Percentiles rank a stretch among this genome's conserved stretches.
These are phyloP conservation scores for Ceratonia siliqua DNA, from an alignment of 306 rosid species.

Conservation along the genomic window DNA sequence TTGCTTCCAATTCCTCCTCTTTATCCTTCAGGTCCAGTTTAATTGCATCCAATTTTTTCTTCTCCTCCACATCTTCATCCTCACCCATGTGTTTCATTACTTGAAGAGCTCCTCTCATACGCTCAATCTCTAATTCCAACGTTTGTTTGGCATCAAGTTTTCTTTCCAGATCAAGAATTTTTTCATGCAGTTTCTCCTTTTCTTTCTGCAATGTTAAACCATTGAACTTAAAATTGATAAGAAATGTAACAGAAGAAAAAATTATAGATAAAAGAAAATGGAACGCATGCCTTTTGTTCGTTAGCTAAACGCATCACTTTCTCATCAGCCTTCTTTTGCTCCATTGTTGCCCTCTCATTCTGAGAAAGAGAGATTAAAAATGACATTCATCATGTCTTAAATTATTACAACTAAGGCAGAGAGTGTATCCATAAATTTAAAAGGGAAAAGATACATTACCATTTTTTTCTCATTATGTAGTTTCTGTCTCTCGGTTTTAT, in stretches of 20 bases:
- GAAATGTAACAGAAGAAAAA: slow-evolving; percentile 8
- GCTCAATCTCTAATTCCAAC: slow-evolving; percentile 65
- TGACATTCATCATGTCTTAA: not conserved
- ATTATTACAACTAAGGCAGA: not conserved
- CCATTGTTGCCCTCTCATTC: slow-evolving; percentile 70
- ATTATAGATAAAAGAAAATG: not conserved
- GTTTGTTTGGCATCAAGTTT: slow-evolving; percentile 75
- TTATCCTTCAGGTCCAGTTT: slow-evolving; percentile 52
- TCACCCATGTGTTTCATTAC: slow-evolving; percentile 74
- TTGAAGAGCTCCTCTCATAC: slow-evolving; percentile 65
- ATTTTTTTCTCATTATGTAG: slow-evolving; percentile 49
- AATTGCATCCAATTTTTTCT: slow-evolving; percentile 55
- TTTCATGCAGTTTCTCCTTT: slow-evolving; percentile 57
- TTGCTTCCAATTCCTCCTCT: slow-evolving; percentile 53
- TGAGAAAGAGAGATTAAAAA: slow-evolving; percentile 24
- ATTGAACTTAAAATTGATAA: not conserved
- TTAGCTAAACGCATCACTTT: slow-evolving; percentile 58
- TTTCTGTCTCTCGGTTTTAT: slow-evolving; percentile 56
- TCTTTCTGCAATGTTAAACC: slow-evolving; percentile 51
- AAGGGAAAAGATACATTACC: slow-evolving; percentile 43
- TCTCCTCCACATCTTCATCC: slow-evolving; percentile 53
- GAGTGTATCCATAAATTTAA: not conserved
- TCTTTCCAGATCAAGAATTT: slow-evolving; percentile 61
- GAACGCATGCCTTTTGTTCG: slow-evolving; percentile 54
- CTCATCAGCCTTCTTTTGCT: slow-evolving; percentile 70